phyloP scores from a whole-genome alignment of 2,329 filamentous ascomycete genomes.

The Alternaria ethzedia region DNA sequence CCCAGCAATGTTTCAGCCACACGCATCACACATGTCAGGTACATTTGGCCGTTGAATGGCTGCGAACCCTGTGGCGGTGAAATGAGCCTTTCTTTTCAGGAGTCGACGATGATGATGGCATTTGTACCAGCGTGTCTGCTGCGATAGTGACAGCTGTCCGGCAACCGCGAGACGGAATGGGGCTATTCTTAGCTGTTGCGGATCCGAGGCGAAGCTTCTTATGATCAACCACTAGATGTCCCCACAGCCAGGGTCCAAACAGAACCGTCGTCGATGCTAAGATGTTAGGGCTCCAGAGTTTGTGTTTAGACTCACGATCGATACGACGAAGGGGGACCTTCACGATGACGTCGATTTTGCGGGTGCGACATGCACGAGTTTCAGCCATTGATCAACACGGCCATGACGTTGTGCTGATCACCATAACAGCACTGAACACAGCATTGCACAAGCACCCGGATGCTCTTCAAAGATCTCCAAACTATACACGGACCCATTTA shows the following conservation, averaged over 20 bases:
- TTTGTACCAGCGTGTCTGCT: background rate
- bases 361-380: background rate
- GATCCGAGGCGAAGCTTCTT: slow-evolving; percentile 6
- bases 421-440: background rate
- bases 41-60: slow-evolving; percentile 9
- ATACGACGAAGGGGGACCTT: background rate
- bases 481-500: background rate
- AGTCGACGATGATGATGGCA: background rate
- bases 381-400: background rate
- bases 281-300: background rate
- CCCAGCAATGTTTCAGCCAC: slow-evolving; percentile 5
- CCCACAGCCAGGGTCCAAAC: slow-evolving; percentile 6
- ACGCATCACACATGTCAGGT: background rate
- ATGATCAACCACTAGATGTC: slow-evolving; percentile 7
- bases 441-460: background rate
- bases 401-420: background rate
- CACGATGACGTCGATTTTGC: background rate
- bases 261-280: background rate
- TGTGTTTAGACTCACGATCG: background rate
- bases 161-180: background rate
- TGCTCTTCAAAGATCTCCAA: background rate
- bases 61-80: slow-evolving; percentile 7
- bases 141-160: background rate
- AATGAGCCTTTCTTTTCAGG: background rate
- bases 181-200: slow-evolving; percentile 5